Evolutionary conservation across 1,139 yeast genomes (phyloP), one percentile per base, ranked within the genome.

Genomic region (Pichia sp.): DNA sequence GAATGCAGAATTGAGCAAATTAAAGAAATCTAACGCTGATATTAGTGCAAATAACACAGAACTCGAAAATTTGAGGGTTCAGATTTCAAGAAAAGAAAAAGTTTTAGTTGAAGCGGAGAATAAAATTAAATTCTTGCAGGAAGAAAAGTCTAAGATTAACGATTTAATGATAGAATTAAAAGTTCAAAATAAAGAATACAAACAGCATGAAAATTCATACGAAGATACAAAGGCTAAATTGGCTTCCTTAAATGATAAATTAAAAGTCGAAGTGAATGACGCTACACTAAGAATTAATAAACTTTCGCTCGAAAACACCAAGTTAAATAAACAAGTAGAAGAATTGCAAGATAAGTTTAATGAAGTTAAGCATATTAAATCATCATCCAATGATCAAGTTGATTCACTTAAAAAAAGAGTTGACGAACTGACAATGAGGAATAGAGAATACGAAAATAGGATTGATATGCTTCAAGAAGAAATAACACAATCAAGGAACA

Each of bases 391-490:
- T 26, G 78, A 76, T 31, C 81, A 81, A 49, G 70, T 76, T 16
- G 86, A 80, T 49, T 58, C 76, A 0, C 65, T 79, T 48, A 80
- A 76, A 54, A 81, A 80, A 51, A 95, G 89, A 61, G 76, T 82
- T 47, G 96, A 89, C 40, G 97, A 90, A 58, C 64, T 87, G 42
- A 63, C 71, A 6, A 75, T 83, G 74, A 78, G 83, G 45, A 65
- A 82, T 30, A 76, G 76, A 51, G 97, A 90, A 55, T 69, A 80
- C 4, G 71, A 72, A 30, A 69, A 70, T 44, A 73, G 77, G 51
- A 69, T 77, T 28, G 92, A 86, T 48, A 74, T 79, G 3, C 63
- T 90, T 41, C 90, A 86, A 54, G 96, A 87, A 48, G 96, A 90
- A 56, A 64, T 90, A 16, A 69, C 76, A 9, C 97, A 90, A 48